Evolutionary conservation across 306 rosid genomes (phyloP), one percentile per base, ranked within the genome.

Genomic region (Begonia peltatifolia): DNA sequence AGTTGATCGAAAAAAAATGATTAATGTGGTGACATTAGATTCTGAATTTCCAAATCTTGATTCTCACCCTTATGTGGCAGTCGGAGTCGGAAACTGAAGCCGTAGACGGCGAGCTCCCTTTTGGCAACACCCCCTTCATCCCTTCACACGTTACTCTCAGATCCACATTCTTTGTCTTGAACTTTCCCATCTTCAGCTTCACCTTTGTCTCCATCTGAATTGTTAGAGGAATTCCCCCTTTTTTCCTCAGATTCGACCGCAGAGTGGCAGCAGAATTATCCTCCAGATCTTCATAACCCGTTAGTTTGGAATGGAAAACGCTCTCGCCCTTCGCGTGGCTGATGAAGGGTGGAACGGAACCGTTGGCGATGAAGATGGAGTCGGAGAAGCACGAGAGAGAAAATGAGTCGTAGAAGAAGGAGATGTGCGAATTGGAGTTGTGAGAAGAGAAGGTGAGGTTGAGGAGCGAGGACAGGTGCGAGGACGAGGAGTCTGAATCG

Each of bases 21-120:
- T 30, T 30, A 30, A 30, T 30, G 38, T 0, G 6, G 38, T 30
- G 3, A 30, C 15, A 17, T 44, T 44, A 44, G 14, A 44, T 3
- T 44, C 92, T 78, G 60, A 75, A 92, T 66, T 84, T 92, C 96
- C 96, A 92, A 82, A 92, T 83, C 94, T 81, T 92, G 83, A 92
- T 77, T 63, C 99, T 81, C 43, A 92, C 94, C 83, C 83, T 95
- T 56, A 90, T 95, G 76, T 81, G 77, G 59, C 99, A 92, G 42
- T 81, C 72, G 7, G 99, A 64, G 58, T 61, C 65, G 41, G 85
- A 68, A 14, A 90, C 88, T 3, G 80, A 67, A 12, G 84, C 94
- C 61, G 81, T 73, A 66, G 93, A 41, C 73, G 99, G 93, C 2
- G 84, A n/a, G 74, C 81, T 90, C n/a, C 88, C 95, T 46, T 59